Conservation (phyloP, 148 eudicot species). For the Hydrangea macrophylla region DNA sequence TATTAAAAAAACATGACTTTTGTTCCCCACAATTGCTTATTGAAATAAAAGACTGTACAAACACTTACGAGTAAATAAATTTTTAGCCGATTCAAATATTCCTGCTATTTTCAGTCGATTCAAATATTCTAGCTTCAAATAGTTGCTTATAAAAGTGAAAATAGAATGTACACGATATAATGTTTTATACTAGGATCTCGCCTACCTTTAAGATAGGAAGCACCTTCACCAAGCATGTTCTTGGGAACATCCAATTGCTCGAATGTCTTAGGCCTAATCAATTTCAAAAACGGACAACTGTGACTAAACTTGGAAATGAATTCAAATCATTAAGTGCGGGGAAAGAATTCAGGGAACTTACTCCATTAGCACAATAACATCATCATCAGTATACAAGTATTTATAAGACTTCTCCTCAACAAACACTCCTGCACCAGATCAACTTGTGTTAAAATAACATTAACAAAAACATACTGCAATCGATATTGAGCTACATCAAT, state of each 20-base stretch:
- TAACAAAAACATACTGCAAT: background rate
- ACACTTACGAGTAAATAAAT: background rate
- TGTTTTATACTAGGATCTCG: background rate
- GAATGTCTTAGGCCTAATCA: conserved; percentile 69
- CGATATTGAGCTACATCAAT: background rate
- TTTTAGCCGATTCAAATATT: background rate
- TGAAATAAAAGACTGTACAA: background rate
- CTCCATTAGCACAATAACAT: conserved; percentile 71
- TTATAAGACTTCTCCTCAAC: conserved; percentile 67
- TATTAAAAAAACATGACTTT: conserved; percentile 2
- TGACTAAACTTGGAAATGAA: background rate
- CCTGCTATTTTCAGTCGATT: background rate
- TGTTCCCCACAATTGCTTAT: background rate
- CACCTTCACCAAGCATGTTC: conserved; percentile 71
- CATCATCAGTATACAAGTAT: conserved; percentile 78
- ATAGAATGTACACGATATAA: background rate
- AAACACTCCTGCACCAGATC: conserved; percentile 58
- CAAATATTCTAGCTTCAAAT: background rate
- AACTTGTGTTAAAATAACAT: background rate
- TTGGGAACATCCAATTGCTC: conserved; percentile 74
- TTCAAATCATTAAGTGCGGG: background rate
- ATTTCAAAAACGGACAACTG: conserved; percentile 9
- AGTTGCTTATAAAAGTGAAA: background rate
- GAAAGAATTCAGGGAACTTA: conserved; percentile 22
- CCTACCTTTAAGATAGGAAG: conserved; percentile 77